Conservation (phyloP, 164 flowering plant species). For the Buxus sempervirens region DNA sequence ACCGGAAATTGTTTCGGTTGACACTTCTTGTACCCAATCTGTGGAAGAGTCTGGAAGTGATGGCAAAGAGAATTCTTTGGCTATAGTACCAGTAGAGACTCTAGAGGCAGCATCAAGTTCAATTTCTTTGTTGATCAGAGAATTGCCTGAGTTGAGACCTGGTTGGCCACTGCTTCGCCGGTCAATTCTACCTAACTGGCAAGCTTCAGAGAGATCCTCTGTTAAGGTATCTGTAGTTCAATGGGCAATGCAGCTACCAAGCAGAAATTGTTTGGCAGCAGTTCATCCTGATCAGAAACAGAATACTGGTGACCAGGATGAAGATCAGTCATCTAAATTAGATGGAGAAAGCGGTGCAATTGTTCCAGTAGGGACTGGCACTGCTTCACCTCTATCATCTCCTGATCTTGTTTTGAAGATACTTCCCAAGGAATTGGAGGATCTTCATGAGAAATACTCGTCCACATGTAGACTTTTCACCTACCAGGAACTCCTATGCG, state of each 20-base stretch:
- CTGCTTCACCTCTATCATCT: slow-evolving; percentile 24
- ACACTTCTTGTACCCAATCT: not conserved
- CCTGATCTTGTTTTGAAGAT: slow-evolving; percentile 16
- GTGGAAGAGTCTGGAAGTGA: slow-evolving; percentile 22
- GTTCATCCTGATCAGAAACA: slow-evolving; percentile 32
- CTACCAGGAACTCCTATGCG: slow-evolving; percentile 60
- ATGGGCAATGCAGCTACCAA: not conserved
- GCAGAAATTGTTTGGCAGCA: slow-evolving; percentile 9
- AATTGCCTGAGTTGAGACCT: not conserved
- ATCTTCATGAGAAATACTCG: slow-evolving; percentile 64
- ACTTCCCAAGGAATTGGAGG: slow-evolving; percentile 60
- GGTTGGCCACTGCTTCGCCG: slow-evolving; percentile 1
- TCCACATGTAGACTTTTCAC: slow-evolving; percentile 70
- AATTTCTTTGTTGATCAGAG: not conserved
- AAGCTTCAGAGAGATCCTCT: not conserved
- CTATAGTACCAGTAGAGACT: slow-evolving; percentile 53
- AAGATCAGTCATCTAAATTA: slow-evolving; percentile 17
- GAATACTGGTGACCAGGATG: slow-evolving; percentile 6
- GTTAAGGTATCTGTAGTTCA: not conserved
- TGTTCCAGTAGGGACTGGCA: slow-evolving; percentile 44
- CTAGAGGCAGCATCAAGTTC: slow-evolving; percentile 20
- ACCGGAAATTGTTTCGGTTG: not conserved
- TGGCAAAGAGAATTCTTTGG: slow-evolving; percentile 43
- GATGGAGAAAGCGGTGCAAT: slow-evolving; percentile 60
- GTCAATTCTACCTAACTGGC: not conserved